phyloP scores from a whole-genome alignment of 2,329 filamentous ascomycete genomes.

The Hymenotorrendiella dingleyae region DNA sequence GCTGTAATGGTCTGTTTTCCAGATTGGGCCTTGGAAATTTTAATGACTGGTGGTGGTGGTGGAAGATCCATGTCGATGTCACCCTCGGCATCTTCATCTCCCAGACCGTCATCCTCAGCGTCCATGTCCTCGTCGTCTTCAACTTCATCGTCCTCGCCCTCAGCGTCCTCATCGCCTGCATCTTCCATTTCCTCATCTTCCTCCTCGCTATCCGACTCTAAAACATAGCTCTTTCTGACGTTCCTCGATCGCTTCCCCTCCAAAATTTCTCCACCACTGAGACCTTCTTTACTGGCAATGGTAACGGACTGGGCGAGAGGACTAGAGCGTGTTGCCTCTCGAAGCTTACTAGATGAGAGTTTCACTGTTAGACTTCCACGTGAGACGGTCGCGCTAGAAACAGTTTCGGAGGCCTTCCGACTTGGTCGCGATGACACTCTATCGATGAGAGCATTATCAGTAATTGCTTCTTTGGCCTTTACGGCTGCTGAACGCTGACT shows the following conservation, averaged over 20 bases:
- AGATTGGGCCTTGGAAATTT: conserved; percentile 24
- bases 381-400: conserved; percentile 26
- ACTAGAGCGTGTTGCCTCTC: conserved; percentile 27
- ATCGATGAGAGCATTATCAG: conserved; percentile 18
- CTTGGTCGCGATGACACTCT: conserved; percentile 24
- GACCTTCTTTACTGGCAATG: conserved; percentile 20
- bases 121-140: conserved; percentile 33
- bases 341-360: conserved; percentile 30
- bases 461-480: conserved; percentile 26
- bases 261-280: conserved; percentile 28
- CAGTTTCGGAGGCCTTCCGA: conserved; percentile 23
- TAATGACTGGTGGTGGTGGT: conserved; percentile 27
- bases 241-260: conserved; percentile 29
- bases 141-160: conserved; percentile 29
- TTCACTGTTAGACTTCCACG: conserved; percentile 32
- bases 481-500: conserved; percentile 26
- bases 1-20: conserved; percentile 23
- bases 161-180: conserved; percentile 31
- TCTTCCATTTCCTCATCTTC: conserved; percentile 26
- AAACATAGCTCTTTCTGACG: conserved; percentile 35
- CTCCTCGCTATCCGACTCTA: conserved; percentile 39
- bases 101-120: conserved; percentile 35
- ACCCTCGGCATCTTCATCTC: conserved; percentile 40
- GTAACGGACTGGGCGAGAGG: conserved; percentile 13
- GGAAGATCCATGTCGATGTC: conserved; percentile 32